Evolutionary conservation across 192 early-diverging fungal species (phyloP), one percentile per base, ranked within the genome.

Genomic region (Backusella luteola): DNA sequence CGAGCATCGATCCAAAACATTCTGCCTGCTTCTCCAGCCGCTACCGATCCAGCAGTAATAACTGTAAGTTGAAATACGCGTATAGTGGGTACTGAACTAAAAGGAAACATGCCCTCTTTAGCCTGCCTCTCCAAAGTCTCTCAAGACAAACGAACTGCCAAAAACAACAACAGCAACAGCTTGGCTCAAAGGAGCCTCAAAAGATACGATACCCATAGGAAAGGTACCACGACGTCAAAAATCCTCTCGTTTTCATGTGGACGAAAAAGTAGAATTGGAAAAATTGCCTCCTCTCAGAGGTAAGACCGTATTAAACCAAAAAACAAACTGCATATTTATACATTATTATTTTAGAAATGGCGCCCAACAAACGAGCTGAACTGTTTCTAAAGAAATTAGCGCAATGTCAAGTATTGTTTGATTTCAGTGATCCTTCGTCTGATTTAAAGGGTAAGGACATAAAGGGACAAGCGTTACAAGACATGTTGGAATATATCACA

Each of bases 391-490:
- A 91, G 85, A 99, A 99, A 83, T 83, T 99, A 35, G 82, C 85
- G 36, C 98, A 99, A 84, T 99, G 98, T 83, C 88, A 88, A 46
- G 91, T 95, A 12, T 86, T 98, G 17, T 99, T 99, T 77, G 98
- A 99, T 80, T 99, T 99, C 76, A 97, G 92, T 78, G 97, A 97
- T 84, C 87, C 91, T 11, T 88, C 93, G 67, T 89, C 92, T 35
- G 94, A 97, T 79, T 78, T 98, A 5, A 94, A 92, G 71, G 96
- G 95, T 76, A 99, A 99, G 75, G 97, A 99, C 76, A 95, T 98
- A 75, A 99, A 99, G 81, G 91, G 95, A 70, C 91, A 92, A 74
- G 91, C 96, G 14, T 84, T 99, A 77, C 89, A 89, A 26, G 98
- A 99, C 77, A 88, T 99, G 26, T 88, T 98, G 41, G 96, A 99